Base-by-base conservation (phyloP, 805 yeast species). In the Kuraishia molischiana region DNA sequence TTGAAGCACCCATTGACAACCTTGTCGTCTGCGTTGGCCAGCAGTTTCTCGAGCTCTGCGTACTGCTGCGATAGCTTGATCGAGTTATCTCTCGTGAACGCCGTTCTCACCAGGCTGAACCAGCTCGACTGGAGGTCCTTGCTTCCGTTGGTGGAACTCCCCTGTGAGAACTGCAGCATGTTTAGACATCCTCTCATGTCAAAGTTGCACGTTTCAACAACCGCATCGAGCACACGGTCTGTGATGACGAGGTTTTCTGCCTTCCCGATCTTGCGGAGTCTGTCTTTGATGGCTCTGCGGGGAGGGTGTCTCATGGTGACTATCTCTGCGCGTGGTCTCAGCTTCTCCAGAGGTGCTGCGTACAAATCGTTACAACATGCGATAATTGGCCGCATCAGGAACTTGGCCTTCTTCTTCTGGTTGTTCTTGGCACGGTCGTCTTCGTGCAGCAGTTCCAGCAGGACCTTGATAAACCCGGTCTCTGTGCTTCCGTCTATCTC, bases 331-430 rank as follows among this genome's bases (percentile, higher is more conserved):
- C 69, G 60, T 0, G 81, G 80, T 43, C 90, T 74, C 42, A 90
- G 62, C 40, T 74, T 77, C 37, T 85, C 94, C 58, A 90, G 63
- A 1, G 84, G 74, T 3, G 78, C 73, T 0, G 85, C 72, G 54
- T 84, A 87, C 2, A 84, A 67, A 51, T 92, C 95, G 52, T 90
- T 92, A 54, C 97, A 94, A 39, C 92, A 75, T 31, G 95, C 89
- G 38, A 90, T 85, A 15, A 92, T 85, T 1, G 97, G 97, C 46
- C 97, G 68, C 48, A 69, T 64, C 32, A 92, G 55, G 4, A 78
- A 58, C 26, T 59, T 62, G 22, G 44, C 38, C 6, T 26, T 49
- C 56, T 17, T 28, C 17, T 14, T 9, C 14, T 8, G 5, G 6
- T 28, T 28, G 17, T 8, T 6, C 17, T 14, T 8, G 17, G 82